These are phyloP conservation scores for Talaromyces sp. DNA, from an alignment of 2,329 filamentous ascomycete genomes.

Conservation along the genomic window DNA sequence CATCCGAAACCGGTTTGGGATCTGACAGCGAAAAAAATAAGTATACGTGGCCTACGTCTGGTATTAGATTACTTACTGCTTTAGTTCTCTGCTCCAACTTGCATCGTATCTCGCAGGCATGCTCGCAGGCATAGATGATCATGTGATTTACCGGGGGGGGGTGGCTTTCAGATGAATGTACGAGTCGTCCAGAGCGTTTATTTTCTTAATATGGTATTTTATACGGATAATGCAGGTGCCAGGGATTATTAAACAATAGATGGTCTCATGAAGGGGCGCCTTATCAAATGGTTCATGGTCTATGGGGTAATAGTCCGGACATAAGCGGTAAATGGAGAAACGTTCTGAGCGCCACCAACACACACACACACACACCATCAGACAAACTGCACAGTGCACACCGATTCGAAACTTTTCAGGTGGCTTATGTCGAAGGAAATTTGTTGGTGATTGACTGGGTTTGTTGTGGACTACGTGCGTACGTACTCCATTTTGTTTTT, in stretches of 20 bases:
- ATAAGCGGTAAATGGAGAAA: background rate
- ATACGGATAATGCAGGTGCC: too few species aligned
- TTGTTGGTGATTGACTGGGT: background rate
- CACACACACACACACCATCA: too few species aligned
- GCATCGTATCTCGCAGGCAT: too few species aligned
- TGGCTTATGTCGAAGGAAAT: background rate
- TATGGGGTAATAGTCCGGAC: too few species aligned
- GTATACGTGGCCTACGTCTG: too few species aligned
- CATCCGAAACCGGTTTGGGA: background rate
- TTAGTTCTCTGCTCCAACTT: background rate
- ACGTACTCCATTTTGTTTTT: background rate
- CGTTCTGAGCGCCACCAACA: too few species aligned
- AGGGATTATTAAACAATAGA: background rate
- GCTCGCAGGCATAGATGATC: background rate
- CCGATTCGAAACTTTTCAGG: background rate
- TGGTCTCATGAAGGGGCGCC: too few species aligned
- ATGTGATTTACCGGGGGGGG: background rate
- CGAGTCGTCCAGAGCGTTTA: background rate
- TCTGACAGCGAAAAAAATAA: background rate
- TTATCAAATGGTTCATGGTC: background rate
- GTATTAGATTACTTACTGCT: too few species aligned
- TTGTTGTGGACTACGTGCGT: background rate
- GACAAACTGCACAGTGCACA: background rate
- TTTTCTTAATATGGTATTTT: background rate
- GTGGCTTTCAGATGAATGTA: background rate